Evolutionary conservation across 768 basidiomycete species (phyloP).

Genomic region (Hemileccinum impolitum): DNA sequence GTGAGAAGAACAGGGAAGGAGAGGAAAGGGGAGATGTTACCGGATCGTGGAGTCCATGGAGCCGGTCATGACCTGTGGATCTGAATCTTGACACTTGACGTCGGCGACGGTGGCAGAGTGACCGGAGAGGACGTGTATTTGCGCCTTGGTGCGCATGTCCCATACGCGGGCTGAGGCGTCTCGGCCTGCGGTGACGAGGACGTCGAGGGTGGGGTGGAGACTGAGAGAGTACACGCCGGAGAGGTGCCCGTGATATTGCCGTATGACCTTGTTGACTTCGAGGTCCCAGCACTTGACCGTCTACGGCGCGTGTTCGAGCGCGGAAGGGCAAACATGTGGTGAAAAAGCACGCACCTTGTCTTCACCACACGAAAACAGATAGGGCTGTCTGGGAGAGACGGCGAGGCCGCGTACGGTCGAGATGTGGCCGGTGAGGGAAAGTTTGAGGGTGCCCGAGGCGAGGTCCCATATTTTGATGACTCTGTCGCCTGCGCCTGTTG

Average conservation of each 20-base stretch:
- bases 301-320: constrained; percentile 36
- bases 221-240: constrained; percentile 95
- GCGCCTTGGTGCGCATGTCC: constrained; percentile 99
- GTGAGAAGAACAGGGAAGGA: neutral
- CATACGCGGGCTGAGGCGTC: constrained; percentile 97
- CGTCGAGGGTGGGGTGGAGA: constrained; percentile 92
- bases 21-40: constrained; percentile 38
- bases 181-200: constrained; percentile 92
- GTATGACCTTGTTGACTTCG: constrained; percentile 97
- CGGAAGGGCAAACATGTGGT: no score
- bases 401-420: constrained; percentile 94
- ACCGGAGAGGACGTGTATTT: constrained; percentile 88
- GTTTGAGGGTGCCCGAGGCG: constrained; percentile 93
- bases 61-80: constrained; percentile 97
- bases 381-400: constrained; percentile 90
- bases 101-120: constrained; percentile 95
- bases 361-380: constrained; percentile 95
- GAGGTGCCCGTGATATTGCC: constrained; percentile 97
- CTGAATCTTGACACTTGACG: constrained; percentile 94
- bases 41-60: constrained; percentile 97
- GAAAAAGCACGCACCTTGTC: constrained; percentile 69
- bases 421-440: constrained; percentile 97
- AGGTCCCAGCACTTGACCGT: constrained; percentile 99
- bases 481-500: constrained; percentile 94
- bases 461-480: constrained; percentile 99